Base-by-base conservation (phyloP, 257 asterid genomes). In the Nicotiana benthamiana region DNA sequence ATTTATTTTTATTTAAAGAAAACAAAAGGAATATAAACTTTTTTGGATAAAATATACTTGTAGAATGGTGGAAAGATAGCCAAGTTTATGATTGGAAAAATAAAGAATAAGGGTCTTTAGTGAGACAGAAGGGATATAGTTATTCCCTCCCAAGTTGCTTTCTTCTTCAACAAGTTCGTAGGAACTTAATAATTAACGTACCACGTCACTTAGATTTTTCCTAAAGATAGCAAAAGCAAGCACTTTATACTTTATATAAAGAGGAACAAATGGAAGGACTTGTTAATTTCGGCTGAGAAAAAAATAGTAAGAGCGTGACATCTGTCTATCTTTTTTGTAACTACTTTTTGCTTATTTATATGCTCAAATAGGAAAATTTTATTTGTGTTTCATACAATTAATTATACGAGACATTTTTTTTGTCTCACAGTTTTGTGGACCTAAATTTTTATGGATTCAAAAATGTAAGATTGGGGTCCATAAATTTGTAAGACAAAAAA, bases 61-160 rank as follows among this genome's bases (percentile, higher is more conserved):
- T 72, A 11, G 32, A 46, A 46, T 72, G 32, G 60, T 43, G 36
- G 60, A 22, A 72, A 36, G 78, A 24, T 13, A 72, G 78, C 22
- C 40, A 72, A 46, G 78, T 24, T 48, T 24, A 46, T 74, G 61
- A 74, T 48, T 74, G 61, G 76, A 15, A 74, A 24, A 72, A 13
- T 72, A 1, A 43, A 72, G 78, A 72, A 46, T 46, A 46, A 48
- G 22, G 61, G 40, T 15, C 61, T 74, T 48, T 40, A 74, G 78
- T 74, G 61, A 74, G 78, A 48, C 61, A 48, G 2, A 74, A 48
- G 78, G 78, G 78, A 74, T 74, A 46, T 72, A 22, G 59, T 72
- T 72, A 72, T 72, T 72, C 77, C 8, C 27, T 46, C 40, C 36
- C 60, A 13, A 22, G 4, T 74, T 74, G n/a, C 78, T 74, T 48